Percentiles rank a stretch among this genome's conserved stretches.
Evolutionary conservation across 2,329 filamentous ascomycete genomes (phyloP).

Genomic region (Hysterium pulicare): DNA sequence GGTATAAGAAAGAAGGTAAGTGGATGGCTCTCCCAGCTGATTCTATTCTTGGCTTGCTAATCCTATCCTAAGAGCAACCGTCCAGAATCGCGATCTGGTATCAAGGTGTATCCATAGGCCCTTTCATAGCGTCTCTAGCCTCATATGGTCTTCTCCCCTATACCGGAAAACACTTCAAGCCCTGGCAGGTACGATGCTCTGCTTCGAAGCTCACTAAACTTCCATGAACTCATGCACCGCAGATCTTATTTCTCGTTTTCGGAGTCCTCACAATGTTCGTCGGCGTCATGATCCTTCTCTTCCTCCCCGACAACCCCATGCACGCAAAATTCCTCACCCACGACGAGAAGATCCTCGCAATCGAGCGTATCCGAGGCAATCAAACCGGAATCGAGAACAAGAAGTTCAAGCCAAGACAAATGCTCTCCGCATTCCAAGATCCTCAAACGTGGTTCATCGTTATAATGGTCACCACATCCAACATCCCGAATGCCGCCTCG

Average conservation of each 20-base stretch:
- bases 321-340: slow-evolving; percentile 44
- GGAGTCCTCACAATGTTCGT: slow-evolving; percentile 38
- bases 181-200: too few species aligned
- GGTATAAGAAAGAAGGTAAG: too few species aligned
- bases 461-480: slow-evolving; percentile 46
- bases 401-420: slow-evolving; percentile 40
- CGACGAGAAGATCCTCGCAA: slow-evolving; percentile 46
- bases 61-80: too few species aligned
- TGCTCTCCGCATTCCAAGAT: slow-evolving; percentile 49
- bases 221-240: too few species aligned
- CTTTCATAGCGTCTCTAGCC: too few species aligned
- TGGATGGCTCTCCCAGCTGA: too few species aligned
- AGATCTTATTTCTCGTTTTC: slow-evolving; percentile 59
- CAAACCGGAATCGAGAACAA: slow-evolving; percentile 54
- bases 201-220: too few species aligned
- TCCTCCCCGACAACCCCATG: slow-evolving; percentile 45
- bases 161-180: too few species aligned
- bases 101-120: too few species aligned
- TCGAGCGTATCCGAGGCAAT: slow-evolving; percentile 52
- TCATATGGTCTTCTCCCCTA: too few species aligned
- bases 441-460: slow-evolving; percentile 61
- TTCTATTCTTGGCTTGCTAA: too few species aligned
- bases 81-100: too few species aligned
- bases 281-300: slow-evolving; percentile 35
- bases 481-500: slow-evolving; percentile 56